Evolutionary conservation across 148 eudicot species (phyloP).

Genomic region (Camellia granthamiana): DNA sequence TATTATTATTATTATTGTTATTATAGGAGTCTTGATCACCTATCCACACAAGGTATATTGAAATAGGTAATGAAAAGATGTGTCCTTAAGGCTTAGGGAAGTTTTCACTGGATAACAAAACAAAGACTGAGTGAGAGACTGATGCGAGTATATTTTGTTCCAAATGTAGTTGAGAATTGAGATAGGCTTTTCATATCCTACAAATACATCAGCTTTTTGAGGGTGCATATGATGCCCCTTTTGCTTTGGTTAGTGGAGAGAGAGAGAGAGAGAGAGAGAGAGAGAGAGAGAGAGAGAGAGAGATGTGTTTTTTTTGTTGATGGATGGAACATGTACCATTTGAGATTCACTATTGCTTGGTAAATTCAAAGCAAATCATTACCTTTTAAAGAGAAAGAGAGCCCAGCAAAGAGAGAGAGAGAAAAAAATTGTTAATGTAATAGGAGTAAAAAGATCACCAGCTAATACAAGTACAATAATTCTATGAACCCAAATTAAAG

Average conservation of each 20-base stretch:
- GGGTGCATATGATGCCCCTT: conserved; percentile 38
- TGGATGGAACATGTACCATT: conserved; percentile 41
- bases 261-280: neutral
- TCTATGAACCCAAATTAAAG: no score
- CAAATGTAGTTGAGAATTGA: neutral
- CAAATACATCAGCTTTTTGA: conserved; percentile 34
- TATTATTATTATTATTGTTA: no score
- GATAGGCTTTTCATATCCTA: conserved; percentile 27
- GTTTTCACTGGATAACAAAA: conserved; percentile 5
- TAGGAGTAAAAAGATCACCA: neutral
- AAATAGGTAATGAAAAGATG: neutral
- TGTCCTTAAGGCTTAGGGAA: neutral
- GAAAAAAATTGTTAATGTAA: neutral
- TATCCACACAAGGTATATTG: conserved; percentile 7
- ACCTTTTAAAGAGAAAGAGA: neutral
- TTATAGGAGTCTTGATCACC: conserved; percentile 5
- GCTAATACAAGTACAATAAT: no score
- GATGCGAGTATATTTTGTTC: conserved; percentile 1
- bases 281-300: conserved; percentile 7
- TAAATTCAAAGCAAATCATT: conserved; percentile 23
- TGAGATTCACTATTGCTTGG: conserved; percentile 21
- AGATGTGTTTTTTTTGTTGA: conserved; percentile 16
- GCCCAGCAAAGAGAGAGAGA: neutral
- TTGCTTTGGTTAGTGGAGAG: conserved; percentile 45
- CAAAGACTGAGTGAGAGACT: neutral